Percentiles rank a stretch among this genome's conserved stretches.
Evolutionary conservation across 805 yeast species (phyloP).

Genomic region (Lipomyces sp.): DNA sequence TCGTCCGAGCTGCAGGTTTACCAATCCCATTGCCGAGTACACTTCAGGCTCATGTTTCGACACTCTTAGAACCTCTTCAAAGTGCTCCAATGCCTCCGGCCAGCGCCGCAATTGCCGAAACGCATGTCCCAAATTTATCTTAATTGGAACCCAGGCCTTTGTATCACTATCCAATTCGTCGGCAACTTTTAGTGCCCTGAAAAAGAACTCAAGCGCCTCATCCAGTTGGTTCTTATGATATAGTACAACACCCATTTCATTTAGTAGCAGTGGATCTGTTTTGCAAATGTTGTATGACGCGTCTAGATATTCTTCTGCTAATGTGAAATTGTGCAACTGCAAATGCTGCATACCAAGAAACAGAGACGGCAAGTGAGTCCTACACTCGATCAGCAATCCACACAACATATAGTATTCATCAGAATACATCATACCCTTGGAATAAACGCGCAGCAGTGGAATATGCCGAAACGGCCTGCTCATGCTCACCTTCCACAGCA

Average conservation of each 20-base stretch:
- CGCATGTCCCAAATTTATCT: slow-evolving; percentile 86
- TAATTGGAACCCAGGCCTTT: slow-evolving; percentile 82
- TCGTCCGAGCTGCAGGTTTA: slow-evolving; percentile 72
- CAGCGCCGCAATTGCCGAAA: slow-evolving; percentile 66
- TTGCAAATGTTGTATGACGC: slow-evolving; percentile 79
- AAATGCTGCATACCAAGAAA: slow-evolving; percentile 96
- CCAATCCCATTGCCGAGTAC: slow-evolving; percentile 82
- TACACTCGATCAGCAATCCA: slow-evolving; percentile 47
- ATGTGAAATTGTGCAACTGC: slow-evolving; percentile 77
- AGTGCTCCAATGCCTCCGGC: slow-evolving; percentile 72
- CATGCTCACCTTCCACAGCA: slow-evolving; percentile 98
- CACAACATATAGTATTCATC: slow-evolving; percentile 40
- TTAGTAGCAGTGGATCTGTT: slow-evolving; percentile 82
- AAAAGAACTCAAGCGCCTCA: slow-evolving; percentile 72
- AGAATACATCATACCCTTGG: slow-evolving; percentile 43
- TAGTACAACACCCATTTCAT: slow-evolving; percentile 91
- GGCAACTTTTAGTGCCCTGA: slow-evolving; percentile 73
- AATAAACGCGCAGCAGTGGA: slow-evolving; percentile 93
- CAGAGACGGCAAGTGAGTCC: slow-evolving; percentile 85
- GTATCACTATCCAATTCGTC: slow-evolving; percentile 74
- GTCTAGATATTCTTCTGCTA: slow-evolving; percentile 84
- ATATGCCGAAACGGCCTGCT: slow-evolving; percentile 95
- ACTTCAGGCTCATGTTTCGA: slow-evolving; percentile 75
- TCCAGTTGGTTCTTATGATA: slow-evolving; percentile 72
- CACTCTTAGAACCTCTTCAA: slow-evolving; percentile 72